A percentile compares a stretch with the other conserved stretches of the same genome.
These are phyloP conservation scores for Rhodotorula sp. DNA, from an alignment of 1,284 basidiomycete genomes.

Conservation along the genomic window DNA sequence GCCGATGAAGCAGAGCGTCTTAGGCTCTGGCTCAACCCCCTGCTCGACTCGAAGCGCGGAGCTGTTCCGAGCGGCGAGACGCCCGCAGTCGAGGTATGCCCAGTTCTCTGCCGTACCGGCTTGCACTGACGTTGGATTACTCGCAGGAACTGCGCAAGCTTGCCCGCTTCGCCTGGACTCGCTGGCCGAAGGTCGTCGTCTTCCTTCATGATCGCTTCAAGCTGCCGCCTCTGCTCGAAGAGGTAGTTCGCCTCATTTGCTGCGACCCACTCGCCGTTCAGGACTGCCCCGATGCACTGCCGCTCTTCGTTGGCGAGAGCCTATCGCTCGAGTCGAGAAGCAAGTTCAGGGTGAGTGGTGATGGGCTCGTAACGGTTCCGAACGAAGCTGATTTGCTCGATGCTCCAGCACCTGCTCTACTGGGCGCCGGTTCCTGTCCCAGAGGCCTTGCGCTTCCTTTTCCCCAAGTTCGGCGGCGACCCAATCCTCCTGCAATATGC, in stretches of 20 bases:
- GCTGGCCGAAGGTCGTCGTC: conserved; percentile 77
- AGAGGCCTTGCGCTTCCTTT: conserved; percentile 72
- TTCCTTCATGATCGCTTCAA: conserved; percentile 86
- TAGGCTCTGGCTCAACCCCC: conserved; percentile 86
- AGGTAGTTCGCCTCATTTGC: conserved; percentile 72
- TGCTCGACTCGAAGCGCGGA: conserved; percentile 69
- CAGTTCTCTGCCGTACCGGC: conserved; percentile 58
- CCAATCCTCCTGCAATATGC: conserved; percentile 92
- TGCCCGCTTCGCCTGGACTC: conserved; percentile 74
- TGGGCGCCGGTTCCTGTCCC: conserved; percentile 90
- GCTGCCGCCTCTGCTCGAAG: conserved; percentile 58
- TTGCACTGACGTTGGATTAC: conserved; percentile 22
- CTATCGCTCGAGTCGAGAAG: conserved; percentile 59
- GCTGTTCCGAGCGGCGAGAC: conserved; percentile 53
- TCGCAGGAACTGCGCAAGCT: conserved; percentile 52
- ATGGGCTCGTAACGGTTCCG: neutral
- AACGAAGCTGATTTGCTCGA: neutral
- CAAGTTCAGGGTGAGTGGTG: conserved; percentile 66
- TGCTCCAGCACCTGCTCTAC: conserved; percentile 68
- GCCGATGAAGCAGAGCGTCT: conserved; percentile 87
- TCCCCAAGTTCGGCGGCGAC: conserved; percentile 68
- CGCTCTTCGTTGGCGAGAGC: conserved; percentile 72
- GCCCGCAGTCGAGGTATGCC: conserved; percentile 40
- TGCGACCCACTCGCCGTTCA: conserved; percentile 69
- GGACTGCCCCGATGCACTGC: conserved; percentile 73